Evolutionary conservation across 2,329 filamentous ascomycete species (phyloP), one percentile per base, ranked within the genome.

Genomic region (Aspergillaceae sp.): DNA sequence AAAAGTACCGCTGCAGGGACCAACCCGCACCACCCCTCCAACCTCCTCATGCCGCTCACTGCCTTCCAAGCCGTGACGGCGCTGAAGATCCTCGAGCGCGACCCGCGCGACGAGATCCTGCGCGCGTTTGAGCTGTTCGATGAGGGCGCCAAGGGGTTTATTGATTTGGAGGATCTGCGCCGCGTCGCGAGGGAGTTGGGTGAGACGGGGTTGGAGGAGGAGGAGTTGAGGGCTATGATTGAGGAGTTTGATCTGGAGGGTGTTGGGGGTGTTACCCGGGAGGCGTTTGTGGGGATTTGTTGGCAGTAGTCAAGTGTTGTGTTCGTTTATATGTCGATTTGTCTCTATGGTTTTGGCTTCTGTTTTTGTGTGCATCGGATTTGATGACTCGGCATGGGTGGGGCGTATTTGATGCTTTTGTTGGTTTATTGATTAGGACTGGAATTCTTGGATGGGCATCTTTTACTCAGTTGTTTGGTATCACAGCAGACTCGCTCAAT

Each of bases 231-330:
- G 56, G 89, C 89, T 53, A 98, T 98, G 92, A 92, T 98, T 71
- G 89, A 96, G 61, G 91, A 97, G 68, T 94, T 97, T 72, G 92
- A 98, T 71, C 77, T 96, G 53, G 87, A 94, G 62, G 91, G 88
- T 1, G 94, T 94, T 57, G 90, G 90, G 7, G 89, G 77, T 47
- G 82, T 84, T 54, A 76, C 73, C 41, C 64, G 77, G 57, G 80
- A 83, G 48, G 80, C 80, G 48, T 84, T 84, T 69, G 71, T 83
- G 56, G 75, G 76, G n/a, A 84, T 84, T 54, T 83, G 80, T 64
- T 69, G 82, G 64, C 72, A 74, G 57, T 74, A 57, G 19, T 19
- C 19, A 19, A 19, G 19, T 19, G 19, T 19, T 19, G 19, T 19
- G 1, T 19, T 19, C 19, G 19, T 19, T 19, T 19, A 19, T 19